These are phyloP conservation scores for Malassezia yamatoensis DNA, from an alignment of 1,284 basidiomycete genomes.

Conservation along the genomic window DNA sequence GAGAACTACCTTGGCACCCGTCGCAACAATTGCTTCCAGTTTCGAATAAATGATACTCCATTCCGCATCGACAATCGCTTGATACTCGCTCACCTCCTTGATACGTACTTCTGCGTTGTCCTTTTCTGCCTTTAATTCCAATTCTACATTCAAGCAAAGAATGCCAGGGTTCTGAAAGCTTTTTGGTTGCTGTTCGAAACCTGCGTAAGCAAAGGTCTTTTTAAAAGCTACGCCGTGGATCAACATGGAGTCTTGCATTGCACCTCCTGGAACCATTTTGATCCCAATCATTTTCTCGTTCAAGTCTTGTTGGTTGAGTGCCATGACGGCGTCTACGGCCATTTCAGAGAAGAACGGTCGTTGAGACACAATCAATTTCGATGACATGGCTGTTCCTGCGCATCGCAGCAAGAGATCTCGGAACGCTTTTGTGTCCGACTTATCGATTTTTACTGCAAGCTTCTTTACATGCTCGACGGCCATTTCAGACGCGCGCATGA, in stretches of 20 bases:
- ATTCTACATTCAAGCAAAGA: constrained; percentile 90
- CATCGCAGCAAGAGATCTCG: constrained; percentile 87
- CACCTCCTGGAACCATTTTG: constrained; percentile 98
- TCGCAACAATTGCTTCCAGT: constrained; percentile 87
- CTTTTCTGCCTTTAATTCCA: constrained; percentile 98
- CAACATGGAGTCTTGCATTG: constrained; percentile 81
- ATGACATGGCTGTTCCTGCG: constrained; percentile 97
- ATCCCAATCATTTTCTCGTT: constrained; percentile 95
- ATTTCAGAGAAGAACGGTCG: constrained; percentile 98
- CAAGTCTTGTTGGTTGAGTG: constrained; percentile 77
- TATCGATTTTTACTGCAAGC: constrained; percentile 82
- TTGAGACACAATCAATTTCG: constrained; percentile 96
- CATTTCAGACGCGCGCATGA: constrained; percentile 75
- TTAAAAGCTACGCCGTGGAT: constrained; percentile 95
- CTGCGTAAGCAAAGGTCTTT: constrained; percentile 98
- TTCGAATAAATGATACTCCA: constrained; percentile 99
- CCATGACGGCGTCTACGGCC: constrained; percentile 84
- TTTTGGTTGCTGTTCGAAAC: constrained; percentile 98
- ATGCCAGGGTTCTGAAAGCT: constrained; percentile 78
- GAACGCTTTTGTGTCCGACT: constrained; percentile 83
- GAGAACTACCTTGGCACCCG: constrained; percentile 91
- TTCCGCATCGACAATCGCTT: constrained; percentile 97
- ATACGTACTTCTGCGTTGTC: constrained; percentile 98
- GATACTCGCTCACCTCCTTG: constrained; percentile 74
- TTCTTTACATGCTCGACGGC: constrained; percentile 77